Evolutionary conservation across 1,284 basidiomycete species (phyloP).

Genomic region (Ceratobasidium sp.): DNA sequence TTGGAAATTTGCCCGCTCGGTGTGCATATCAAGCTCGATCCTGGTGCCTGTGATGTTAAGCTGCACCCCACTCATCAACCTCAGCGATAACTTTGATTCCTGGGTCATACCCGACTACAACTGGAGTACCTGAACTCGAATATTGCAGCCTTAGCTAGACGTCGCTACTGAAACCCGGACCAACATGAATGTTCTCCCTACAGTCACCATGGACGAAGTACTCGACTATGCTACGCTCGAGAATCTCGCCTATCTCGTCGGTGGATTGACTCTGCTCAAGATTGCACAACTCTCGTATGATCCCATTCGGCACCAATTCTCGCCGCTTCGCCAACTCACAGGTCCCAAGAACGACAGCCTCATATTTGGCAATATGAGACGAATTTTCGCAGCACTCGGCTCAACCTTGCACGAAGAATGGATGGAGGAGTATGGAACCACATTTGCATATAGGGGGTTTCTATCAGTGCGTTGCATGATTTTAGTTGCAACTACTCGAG

Average conservation of each 20-base stretch:
- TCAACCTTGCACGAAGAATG: conserved; percentile 30
- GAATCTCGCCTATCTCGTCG: background rate
- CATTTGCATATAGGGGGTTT: conserved; percentile 30
- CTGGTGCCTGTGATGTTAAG: background rate
- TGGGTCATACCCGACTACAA: background rate
- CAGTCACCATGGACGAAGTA: conserved; percentile 33
- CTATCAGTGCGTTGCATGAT: conserved; percentile 29
- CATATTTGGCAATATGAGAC: conserved; percentile 40
- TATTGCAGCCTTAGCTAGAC: background rate
- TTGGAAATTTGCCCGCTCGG: conserved; percentile 4
- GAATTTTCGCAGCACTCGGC: background rate
- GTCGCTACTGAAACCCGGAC: background rate
- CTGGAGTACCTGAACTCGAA: background rate
- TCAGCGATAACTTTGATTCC: background rate
- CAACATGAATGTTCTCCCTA: background rate
- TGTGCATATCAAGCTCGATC: background rate
- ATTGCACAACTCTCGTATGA: background rate
- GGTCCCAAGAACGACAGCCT: conserved; percentile 19
- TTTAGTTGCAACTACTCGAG: background rate
- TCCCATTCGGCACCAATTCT: background rate
- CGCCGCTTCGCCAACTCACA: conserved; percentile 22
- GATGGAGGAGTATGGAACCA: conserved; percentile 40
- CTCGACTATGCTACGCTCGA: conserved; percentile 13
- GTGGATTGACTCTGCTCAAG: conserved; percentile 5
- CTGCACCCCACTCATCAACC: background rate